These are phyloP conservation scores for Malus sieversii DNA, from an alignment of 306 rosid genomes.

Conservation along the genomic window DNA sequence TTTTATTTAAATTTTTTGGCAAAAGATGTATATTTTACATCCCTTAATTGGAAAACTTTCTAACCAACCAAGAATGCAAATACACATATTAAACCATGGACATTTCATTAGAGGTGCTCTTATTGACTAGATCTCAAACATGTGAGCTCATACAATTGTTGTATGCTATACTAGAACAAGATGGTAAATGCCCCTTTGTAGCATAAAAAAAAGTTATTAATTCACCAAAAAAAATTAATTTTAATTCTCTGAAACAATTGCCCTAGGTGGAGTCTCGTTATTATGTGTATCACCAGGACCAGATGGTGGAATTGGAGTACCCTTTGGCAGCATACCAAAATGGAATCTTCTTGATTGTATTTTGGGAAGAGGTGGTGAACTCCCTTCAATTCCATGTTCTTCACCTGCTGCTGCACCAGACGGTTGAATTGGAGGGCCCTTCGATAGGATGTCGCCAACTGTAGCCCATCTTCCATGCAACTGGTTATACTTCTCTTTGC, in stretches of 20 bases:
- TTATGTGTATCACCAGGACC: neutral
- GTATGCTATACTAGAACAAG: neutral
- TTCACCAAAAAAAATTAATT: too few relatives aligned
- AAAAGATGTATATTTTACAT: too few relatives aligned
- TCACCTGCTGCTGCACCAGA: neutral
- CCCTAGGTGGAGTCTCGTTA: neutral
- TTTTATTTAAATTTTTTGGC: too few relatives aligned
- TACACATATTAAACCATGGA: too few relatives aligned
- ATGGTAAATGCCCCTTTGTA: neutral
- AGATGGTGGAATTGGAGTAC: neutral
- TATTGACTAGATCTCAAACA: too few relatives aligned
- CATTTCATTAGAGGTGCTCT: too few relatives aligned
- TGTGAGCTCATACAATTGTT: too few relatives aligned
- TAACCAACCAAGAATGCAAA: too few relatives aligned
- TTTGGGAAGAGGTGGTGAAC: neutral
- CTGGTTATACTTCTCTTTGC: neutral
- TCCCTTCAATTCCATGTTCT: neutral
- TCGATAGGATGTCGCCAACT: neutral
- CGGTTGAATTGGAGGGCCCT: neutral
- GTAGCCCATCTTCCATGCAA: neutral
- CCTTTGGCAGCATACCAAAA: neutral
- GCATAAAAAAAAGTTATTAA: too few relatives aligned
- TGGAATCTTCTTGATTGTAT: neutral
- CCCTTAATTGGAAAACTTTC: too few relatives aligned
- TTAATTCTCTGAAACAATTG: too few relatives aligned